Evolutionary conservation across 257 asterid species (phyloP).

Genomic region (Salvia miltiorrhiza): DNA sequence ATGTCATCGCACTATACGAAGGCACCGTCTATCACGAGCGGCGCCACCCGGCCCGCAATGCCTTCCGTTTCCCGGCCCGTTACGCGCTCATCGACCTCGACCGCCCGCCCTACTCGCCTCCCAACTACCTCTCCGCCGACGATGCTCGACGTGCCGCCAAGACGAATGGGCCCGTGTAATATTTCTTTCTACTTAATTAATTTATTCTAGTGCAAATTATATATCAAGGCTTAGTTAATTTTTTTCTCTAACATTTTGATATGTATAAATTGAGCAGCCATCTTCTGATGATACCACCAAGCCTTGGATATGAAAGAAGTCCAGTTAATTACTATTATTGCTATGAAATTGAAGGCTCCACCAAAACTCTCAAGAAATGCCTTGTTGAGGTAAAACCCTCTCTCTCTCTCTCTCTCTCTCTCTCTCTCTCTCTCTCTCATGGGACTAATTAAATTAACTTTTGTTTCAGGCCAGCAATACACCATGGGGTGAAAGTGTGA

Average conservation of each 20-base stretch:
- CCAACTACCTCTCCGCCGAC: slow-evolving; percentile 37
- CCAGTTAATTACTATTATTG: slow-evolving; percentile 68
- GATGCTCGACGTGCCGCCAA: slow-evolving; percentile 44
- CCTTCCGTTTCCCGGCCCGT: slow-evolving; percentile 46
- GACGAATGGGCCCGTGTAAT: slow-evolving; percentile 60
- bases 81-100: slow-evolving; percentile 65
- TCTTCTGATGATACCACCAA: slow-evolving; percentile 61
- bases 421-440: neutral
- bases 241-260: no score
- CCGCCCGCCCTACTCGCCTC: slow-evolving; percentile 31
- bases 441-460: neutral
- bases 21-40: slow-evolving; percentile 61
- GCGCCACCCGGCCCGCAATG: slow-evolving; percentile 48
- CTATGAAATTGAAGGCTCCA: slow-evolving; percentile 50
- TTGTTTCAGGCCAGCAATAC: slow-evolving; percentile 55
- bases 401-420: slow-evolving; percentile 6
- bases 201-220: no score
- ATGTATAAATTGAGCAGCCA: slow-evolving; percentile 31
- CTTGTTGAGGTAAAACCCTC: slow-evolving; percentile 51
- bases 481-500: slow-evolving; percentile 76
- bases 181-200: neutral
- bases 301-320: slow-evolving; percentile 65
- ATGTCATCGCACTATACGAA: slow-evolving; percentile 38
- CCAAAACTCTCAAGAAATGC: slow-evolving; percentile 46
- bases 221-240: no score